Conservation (phyloP, 257 asterid genomes). For the Echium plantagineum region DNA sequence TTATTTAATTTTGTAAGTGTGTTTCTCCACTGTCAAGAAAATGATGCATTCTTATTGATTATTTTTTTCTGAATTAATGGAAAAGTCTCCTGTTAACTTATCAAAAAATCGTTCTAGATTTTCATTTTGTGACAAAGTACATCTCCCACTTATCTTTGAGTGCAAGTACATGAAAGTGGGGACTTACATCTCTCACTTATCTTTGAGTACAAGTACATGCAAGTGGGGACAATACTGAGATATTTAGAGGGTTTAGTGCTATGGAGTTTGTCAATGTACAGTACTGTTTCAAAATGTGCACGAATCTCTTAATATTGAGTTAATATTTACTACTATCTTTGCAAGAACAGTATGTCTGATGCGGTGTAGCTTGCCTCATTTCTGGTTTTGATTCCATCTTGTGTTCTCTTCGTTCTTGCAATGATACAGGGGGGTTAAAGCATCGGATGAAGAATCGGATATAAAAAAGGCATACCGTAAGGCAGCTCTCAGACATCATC, state of each 20-base stretch:
- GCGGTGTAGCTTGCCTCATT: not conserved
- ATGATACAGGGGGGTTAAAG: slow-evolving; percentile 62
- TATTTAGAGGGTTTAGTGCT: not conserved
- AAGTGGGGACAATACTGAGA: too few species aligned
- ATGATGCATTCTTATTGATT: not conserved
- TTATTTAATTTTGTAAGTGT: slow-evolving; percentile 76
- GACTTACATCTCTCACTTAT: too few species aligned
- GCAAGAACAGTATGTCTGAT: too few species aligned
- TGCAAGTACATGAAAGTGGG: too few species aligned
- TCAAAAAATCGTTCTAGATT: not conserved
- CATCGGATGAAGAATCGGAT: slow-evolving; percentile 76
- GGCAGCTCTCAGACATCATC: slow-evolving; percentile 97
- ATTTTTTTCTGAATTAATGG: not conserved
- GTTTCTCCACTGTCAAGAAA: slow-evolving; percentile 8
- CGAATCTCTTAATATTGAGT: not conserved
- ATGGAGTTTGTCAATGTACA: not conserved
- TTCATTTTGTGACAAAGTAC: not conserved
- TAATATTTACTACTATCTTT: not conserved
- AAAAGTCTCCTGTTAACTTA: not conserved
- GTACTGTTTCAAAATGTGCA: not conserved
- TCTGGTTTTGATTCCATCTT: slow-evolving; percentile 4
- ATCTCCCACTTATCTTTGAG: too few species aligned
- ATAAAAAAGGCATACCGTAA: slow-evolving; percentile 87
- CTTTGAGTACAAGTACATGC: not conserved
- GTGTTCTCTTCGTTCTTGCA: slow-evolving; percentile 6